Evolutionary conservation across 345 rosid species (phyloP).

Genomic region (Syzygium aromaticum): DNA sequence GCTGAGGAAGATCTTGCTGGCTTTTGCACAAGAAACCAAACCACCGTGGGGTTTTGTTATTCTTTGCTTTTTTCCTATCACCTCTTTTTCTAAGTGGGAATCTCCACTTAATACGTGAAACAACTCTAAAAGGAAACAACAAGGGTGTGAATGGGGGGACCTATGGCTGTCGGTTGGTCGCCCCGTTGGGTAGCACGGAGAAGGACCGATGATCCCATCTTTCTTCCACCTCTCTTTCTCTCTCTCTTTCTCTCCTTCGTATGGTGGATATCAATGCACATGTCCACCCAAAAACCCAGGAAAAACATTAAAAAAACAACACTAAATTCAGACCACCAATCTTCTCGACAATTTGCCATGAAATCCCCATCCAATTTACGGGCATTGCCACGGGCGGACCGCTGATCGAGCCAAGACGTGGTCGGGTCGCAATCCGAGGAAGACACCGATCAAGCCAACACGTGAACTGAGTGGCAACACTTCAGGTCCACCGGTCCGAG

Average conservation of each 20-base stretch:
- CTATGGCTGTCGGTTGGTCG: constrained; percentile 57
- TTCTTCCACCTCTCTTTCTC: neutral
- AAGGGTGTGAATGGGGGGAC: neutral
- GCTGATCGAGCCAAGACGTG: constrained; percentile 38
- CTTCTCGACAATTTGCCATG: constrained; percentile 1
- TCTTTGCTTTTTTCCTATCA: neutral
- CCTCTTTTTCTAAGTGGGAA: neutral
- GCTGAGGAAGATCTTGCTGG: neutral
- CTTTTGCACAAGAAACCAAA: neutral
- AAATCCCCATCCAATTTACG: neutral
- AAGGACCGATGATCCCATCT: constrained; percentile 28
- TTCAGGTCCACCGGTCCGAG: neutral
- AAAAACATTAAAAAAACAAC: neutral
- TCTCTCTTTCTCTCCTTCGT: constrained; percentile 11
- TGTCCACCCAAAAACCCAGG: constrained; percentile 11
- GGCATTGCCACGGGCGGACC: neutral
- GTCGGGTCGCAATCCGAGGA: constrained; percentile 24
- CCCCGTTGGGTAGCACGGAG: constrained; percentile 58
- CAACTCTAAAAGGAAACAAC: neutral
- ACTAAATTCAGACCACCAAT: neutral
- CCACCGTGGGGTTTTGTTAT: neutral
- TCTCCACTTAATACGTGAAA: neutral
- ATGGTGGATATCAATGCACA: constrained; percentile 42
- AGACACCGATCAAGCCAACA: constrained; percentile 32
- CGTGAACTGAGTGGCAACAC: neutral